phyloP scores from a whole-genome alignment of 2,329 filamentous ascomycete species.

The Teratosphaeria pseudoeucalypti region DNA sequence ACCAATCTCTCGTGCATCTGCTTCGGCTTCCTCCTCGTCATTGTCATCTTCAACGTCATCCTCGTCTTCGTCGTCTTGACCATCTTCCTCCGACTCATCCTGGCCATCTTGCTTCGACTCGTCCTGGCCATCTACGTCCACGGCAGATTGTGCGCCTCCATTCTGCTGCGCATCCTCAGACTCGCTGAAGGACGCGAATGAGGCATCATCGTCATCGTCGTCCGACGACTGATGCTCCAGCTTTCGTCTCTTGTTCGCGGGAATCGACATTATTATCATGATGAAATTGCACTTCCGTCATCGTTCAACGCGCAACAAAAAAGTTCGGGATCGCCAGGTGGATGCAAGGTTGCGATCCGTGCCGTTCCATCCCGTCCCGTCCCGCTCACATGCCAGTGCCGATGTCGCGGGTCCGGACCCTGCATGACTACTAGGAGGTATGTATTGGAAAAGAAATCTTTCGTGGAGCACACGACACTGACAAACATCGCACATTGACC shows the following conservation, averaged over 20 bases:
- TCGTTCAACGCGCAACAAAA: neutral
- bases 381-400: neutral
- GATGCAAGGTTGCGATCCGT: neutral
- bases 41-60: constrained; percentile 8
- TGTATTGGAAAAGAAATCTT: neutral
- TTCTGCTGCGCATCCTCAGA: constrained; percentile 1
- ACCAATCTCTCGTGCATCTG: neutral
- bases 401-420: neutral
- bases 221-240: constrained; percentile 23
- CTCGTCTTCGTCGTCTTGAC: constrained; percentile 3
- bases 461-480: neutral
- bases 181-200: constrained; percentile 25
- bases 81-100: constrained; percentile 1
- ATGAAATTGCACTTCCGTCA: neutral
- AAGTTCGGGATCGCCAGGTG: neutral
- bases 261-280: constrained; percentile 19
- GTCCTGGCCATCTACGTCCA: constrained; percentile 2
- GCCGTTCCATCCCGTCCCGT: neutral
- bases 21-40: constrained; percentile 3
- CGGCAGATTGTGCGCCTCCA: constrained; percentile 6
- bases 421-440: neutral
- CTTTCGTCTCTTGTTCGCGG: constrained; percentile 25
- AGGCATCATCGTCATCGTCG: constrained; percentile 20
- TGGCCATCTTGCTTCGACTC: constrained; percentile 3
- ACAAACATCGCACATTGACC: too few relatives aligned